Evolutionary conservation across 306 rosid species (phyloP).

Genomic region (Albizia julibrissin): DNA sequence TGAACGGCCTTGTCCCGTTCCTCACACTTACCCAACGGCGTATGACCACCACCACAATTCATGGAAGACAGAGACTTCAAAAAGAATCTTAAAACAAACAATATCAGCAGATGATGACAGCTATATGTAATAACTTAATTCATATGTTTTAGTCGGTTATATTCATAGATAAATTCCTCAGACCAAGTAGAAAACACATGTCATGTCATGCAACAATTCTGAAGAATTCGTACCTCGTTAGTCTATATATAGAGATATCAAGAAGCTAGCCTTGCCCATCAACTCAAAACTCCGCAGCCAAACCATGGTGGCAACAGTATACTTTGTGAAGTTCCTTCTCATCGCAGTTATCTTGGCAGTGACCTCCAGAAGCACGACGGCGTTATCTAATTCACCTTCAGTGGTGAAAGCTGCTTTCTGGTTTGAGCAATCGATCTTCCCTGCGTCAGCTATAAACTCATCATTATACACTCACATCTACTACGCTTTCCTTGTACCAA

Average conservation of each 20-base stretch:
- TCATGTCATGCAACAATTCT: background rate
- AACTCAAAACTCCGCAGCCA: background rate
- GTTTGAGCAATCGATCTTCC: slow-evolving; percentile 41
- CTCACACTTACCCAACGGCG: background rate
- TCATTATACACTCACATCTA: slow-evolving; percentile 66
- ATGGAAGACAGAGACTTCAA: background rate
- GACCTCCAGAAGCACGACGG: background rate
- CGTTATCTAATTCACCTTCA: background rate
- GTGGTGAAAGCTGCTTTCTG: slow-evolving; percentile 61
- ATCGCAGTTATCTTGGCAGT: slow-evolving; percentile 1
- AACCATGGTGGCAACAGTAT: slow-evolving; percentile 3
- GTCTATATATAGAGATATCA: background rate
- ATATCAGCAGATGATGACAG: background rate
- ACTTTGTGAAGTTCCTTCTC: background rate
- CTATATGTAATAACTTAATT: background rate
- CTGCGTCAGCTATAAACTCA: slow-evolving; percentile 67
- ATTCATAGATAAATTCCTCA: background rate
- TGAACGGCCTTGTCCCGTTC: slow-evolving; percentile 34
- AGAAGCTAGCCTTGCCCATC: background rate
- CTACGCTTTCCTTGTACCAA: slow-evolving; percentile 49
- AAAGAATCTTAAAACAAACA: background rate
- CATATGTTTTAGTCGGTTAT: background rate
- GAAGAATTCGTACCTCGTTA: background rate
- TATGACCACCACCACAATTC: background rate
- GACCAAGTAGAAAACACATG: background rate